phyloP scores from a whole-genome alignment of 148 eudicot species.

The Silene uniflora region DNA sequence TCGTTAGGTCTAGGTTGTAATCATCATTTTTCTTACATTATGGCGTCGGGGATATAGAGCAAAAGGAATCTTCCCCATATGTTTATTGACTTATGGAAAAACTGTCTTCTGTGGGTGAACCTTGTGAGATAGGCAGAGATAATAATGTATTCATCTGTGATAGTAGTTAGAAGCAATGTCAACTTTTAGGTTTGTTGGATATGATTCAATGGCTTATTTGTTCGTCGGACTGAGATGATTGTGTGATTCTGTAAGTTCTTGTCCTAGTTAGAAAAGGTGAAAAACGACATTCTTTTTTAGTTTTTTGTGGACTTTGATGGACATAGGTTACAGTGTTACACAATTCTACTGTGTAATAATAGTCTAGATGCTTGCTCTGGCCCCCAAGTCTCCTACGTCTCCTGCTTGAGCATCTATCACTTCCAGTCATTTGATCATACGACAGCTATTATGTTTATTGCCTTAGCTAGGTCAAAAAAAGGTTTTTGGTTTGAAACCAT shows the following conservation, averaged over 20 bases:
- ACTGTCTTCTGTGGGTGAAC: too few relatives aligned
- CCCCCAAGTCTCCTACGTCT: not conserved
- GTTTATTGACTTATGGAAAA: too few relatives aligned
- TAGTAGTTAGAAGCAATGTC: not conserved
- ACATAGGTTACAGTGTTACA: not conserved
- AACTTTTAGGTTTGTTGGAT: not conserved
- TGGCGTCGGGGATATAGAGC: too few relatives aligned
- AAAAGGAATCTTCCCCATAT: too few relatives aligned
- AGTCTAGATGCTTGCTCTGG: not conserved
- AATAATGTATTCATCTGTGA: not conserved
- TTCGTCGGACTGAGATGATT: not conserved
- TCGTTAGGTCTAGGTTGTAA: too few relatives aligned
- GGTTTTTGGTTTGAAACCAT: not conserved
- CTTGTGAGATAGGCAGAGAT: too few relatives aligned
- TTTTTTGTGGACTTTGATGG: not conserved
- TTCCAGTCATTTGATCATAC: too few relatives aligned
- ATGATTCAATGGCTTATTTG: not conserved
- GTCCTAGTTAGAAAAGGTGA: not conserved
- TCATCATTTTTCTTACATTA: too few relatives aligned
- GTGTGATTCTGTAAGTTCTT: not conserved
- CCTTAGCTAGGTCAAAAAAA: not conserved
- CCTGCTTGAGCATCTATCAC: not conserved
- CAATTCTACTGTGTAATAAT: not conserved
- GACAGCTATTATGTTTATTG: not conserved
- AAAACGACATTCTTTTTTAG: not conserved